phyloP scores from a whole-genome alignment of 2,329 filamentous ascomycete genomes.

The Sclerotinia nivalis region DNA sequence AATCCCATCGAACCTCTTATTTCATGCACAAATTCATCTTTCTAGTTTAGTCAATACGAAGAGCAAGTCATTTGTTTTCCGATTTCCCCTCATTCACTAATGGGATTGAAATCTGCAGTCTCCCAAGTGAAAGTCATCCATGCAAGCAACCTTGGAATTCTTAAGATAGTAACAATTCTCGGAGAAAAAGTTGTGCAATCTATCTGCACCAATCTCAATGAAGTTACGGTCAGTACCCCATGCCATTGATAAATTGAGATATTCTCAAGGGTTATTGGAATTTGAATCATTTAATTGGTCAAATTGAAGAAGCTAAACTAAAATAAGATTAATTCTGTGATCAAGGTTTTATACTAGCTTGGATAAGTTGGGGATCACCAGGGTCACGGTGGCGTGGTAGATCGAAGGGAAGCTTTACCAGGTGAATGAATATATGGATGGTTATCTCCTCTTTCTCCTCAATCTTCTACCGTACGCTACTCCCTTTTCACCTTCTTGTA shows the following conservation, averaged over 20 bases:
- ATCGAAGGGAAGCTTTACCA: neutral
- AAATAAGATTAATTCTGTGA: neutral
- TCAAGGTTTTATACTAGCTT: neutral
- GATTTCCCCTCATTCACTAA: neutral
- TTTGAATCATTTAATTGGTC: neutral
- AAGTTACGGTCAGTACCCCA: neutral
- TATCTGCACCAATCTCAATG: neutral
- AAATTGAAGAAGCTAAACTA: no score
- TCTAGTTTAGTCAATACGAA: slow-evolving; percentile 13
- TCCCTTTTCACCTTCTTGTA: neutral
- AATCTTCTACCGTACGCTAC: neutral
- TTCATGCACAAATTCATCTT: neutral
- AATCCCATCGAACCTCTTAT: neutral
- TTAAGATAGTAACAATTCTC: neutral
- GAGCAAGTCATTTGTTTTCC: neutral
- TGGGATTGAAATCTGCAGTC: neutral
- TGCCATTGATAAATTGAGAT: neutral
- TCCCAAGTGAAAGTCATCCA: neutral
- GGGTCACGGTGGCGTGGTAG: no score
- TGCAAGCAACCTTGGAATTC: neutral
- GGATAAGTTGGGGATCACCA: neutral
- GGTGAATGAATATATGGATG: neutral
- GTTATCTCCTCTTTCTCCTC: neutral
- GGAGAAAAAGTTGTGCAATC: slow-evolving; percentile 13
- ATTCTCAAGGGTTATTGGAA: neutral